phyloP scores from a whole-genome alignment of 75 land plant species.

The Sequoia sempervirens region DNA sequence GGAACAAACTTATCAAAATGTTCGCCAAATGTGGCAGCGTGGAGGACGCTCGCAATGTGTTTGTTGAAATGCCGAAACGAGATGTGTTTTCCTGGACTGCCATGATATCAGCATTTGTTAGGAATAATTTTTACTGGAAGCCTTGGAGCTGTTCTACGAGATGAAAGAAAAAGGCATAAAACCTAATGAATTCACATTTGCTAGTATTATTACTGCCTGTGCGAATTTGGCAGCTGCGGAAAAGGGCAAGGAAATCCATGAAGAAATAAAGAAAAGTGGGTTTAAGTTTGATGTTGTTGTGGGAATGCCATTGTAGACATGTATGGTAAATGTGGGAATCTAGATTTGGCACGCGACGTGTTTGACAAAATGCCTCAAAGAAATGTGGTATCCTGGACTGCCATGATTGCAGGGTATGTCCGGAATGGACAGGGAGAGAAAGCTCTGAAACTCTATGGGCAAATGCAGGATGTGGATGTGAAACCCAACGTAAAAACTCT shows the following conservation, averaged over 20 bases:
- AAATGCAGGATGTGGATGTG: neutral
- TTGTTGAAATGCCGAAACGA: neutral
- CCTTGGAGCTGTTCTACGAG: neutral
- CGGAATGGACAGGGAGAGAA: conserved; percentile 6
- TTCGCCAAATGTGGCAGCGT: conserved; percentile 3
- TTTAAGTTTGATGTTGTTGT: conserved; percentile 2
- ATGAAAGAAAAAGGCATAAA: neutral
- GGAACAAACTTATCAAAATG: conserved; percentile 12
- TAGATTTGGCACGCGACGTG: neutral
- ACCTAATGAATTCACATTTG: conserved; percentile 7
- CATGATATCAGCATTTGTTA: conserved; percentile 2
- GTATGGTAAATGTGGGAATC: conserved; percentile 19
- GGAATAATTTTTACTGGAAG: neutral
- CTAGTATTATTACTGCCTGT: conserved; percentile 1
- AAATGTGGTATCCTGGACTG: conserved; percentile 13
- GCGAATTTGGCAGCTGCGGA: neutral
- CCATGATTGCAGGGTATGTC: conserved; percentile 11
- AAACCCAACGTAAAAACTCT: conserved; percentile 47
- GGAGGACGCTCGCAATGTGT: neutral
- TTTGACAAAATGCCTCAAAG: neutral
- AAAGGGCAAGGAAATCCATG: conserved; percentile 9
- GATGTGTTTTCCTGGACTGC: neutral
- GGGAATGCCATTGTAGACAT: conserved; percentile 14
- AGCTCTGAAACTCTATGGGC: neutral
- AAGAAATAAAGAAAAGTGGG: neutral